These are phyloP conservation scores for Mucor lusitanicus DNA, from an alignment of 371 early-diverging fungal species.

Conservation along the genomic window DNA sequence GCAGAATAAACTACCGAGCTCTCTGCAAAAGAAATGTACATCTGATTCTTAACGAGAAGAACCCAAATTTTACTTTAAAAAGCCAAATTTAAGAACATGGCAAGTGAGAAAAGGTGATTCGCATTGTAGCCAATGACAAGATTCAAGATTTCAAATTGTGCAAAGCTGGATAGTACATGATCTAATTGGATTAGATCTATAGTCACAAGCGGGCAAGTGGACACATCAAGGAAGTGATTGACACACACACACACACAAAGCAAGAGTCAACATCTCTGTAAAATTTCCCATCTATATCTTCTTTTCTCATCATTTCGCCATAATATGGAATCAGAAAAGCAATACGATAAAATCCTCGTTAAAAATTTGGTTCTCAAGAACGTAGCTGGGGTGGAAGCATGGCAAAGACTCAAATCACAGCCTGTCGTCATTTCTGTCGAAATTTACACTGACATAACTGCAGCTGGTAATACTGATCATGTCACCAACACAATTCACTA, in stretches of 20 bases:
- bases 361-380: slow-evolving; percentile 82
- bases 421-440: slow-evolving; percentile 81
- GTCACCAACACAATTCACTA: slow-evolving; percentile 85
- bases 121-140: not conserved
- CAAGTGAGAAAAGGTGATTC: not conserved
- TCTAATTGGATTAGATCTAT: slow-evolving; percentile 2
- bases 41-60: not conserved
- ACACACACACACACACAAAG: not conserved
- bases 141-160: not conserved
- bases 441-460: slow-evolving; percentile 73
- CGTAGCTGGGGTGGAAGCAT: slow-evolving; percentile 91
- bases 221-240: not conserved
- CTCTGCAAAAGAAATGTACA: not conserved
- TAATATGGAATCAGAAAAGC: slow-evolving; percentile 7
- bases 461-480: slow-evolving; percentile 78
- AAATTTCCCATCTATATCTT: slow-evolving; percentile 4
- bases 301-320: not conserved
- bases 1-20: not conserved
- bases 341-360: slow-evolving; percentile 77
- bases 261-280: not conserved
- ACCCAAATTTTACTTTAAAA: not conserved
- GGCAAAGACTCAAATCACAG: slow-evolving; percentile 88
- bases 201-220: not conserved
- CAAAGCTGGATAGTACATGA: not conserved
- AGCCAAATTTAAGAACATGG: not conserved